Evolutionary conservation across 345 rosid genomes (phyloP).

Genomic region (Pugionium cornutum): DNA sequence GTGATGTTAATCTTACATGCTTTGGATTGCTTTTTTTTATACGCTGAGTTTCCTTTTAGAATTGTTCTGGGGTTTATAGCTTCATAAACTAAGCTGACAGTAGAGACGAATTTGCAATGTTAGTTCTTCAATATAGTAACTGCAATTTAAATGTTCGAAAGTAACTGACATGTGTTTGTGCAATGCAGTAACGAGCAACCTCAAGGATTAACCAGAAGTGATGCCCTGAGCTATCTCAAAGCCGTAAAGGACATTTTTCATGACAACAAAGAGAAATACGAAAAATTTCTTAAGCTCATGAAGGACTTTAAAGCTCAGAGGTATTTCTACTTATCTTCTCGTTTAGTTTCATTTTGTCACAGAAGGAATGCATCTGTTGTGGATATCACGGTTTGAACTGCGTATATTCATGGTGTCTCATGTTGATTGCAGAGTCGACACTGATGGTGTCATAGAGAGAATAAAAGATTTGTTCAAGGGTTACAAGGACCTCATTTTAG

Average conservation of each 20-base stretch:
- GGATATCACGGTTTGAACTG: background rate
- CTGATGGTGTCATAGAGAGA: constrained; percentile 78
- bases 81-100: background rate
- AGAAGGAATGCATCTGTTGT: constrained; percentile 1
- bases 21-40: background rate
- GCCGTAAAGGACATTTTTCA: constrained; percentile 79
- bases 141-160: constrained; percentile 21
- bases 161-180: constrained; percentile 22
- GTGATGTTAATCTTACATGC: background rate
- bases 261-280: constrained; percentile 76
- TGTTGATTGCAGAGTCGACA: constrained; percentile 63
- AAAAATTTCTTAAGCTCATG: constrained; percentile 85
- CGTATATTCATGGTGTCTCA: constrained; percentile 22
- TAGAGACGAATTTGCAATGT: constrained; percentile 4
- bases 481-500: constrained; percentile 73
- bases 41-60: background rate
- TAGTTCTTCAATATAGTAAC: constrained; percentile 8
- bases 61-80: background rate
- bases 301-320: constrained; percentile 93
- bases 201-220: constrained; percentile 68
- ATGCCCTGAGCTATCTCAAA: constrained; percentile 87
- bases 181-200: constrained; percentile 67
- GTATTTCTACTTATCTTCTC: constrained; percentile 40
- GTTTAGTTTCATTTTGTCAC: constrained; percentile 7
- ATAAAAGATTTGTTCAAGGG: constrained; percentile 92